Percentiles rank a stretch among this genome's conserved stretches.
Evolutionary conservation across 1,139 yeast genomes (phyloP).

Genomic region (Pichia sp.): DNA sequence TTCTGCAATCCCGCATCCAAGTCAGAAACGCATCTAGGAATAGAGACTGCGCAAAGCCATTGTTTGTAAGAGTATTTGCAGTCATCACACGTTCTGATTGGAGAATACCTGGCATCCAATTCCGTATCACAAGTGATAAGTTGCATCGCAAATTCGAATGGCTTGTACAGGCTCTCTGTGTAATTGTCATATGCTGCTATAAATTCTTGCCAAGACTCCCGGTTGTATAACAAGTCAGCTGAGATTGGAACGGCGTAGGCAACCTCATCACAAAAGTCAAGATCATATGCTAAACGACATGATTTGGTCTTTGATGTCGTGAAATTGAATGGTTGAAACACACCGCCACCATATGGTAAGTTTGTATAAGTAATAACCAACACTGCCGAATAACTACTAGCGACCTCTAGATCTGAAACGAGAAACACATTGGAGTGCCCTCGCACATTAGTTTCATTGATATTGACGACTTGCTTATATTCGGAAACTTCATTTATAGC

Average conservation of each 20-base stretch:
- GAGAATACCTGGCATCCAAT: conserved; percentile 64
- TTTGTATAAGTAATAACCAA: conserved; percentile 45
- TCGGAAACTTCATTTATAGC: conserved; percentile 42
- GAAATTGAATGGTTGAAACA: conserved; percentile 54
- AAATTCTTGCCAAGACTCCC: conserved; percentile 27
- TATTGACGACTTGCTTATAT: conserved; percentile 26
- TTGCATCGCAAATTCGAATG: conserved; percentile 71
- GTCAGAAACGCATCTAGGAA: conserved; percentile 73
- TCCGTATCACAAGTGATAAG: conserved; percentile 73
- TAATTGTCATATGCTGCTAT: conserved; percentile 52
- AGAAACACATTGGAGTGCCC: conserved; percentile 10
- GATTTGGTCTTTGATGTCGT: conserved; percentile 49
- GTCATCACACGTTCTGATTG: conserved; percentile 62
- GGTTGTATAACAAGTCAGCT: conserved; percentile 16
- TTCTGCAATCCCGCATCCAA: conserved; percentile 38
- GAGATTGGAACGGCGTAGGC: conserved; percentile 85
- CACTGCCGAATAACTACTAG: conserved; percentile 61
- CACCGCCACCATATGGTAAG: conserved; percentile 51
- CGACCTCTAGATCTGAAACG: conserved; percentile 53
- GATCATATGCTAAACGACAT: conserved; percentile 67
- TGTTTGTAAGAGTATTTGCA: conserved; percentile 68
- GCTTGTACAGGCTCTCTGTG: conserved; percentile 49
- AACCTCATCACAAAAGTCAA: conserved; percentile 72
- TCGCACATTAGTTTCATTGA: conserved; percentile 18
- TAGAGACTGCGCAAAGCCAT: conserved; percentile 87